Percentiles rank a stretch among this genome's conserved stretches.
These are phyloP conservation scores for Avena insularis DNA, from an alignment of 176 grass and related monocot genomes.

Conservation along the genomic window DNA sequence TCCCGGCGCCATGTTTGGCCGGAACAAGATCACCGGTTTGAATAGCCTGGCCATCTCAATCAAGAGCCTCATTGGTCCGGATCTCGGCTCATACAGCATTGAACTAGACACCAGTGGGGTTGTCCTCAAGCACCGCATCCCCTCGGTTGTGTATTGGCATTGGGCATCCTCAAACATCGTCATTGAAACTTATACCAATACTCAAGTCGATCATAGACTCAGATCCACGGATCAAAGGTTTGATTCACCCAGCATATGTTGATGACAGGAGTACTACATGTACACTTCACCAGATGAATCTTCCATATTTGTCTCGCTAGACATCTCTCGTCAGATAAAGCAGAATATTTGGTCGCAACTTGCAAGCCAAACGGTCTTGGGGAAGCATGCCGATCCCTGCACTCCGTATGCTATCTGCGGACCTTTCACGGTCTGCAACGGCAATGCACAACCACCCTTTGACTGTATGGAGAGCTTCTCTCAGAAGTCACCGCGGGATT, in stretches of 20 bases:
- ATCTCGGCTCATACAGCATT: conserved; percentile 44
- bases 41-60: neutral
- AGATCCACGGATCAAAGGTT: conserved; percentile 36
- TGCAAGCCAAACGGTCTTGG: conserved; percentile 37
- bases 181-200: conserved; percentile 43
- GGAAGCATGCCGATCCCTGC: conserved; percentile 38
- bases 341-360: conserved; percentile 38
- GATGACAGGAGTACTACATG: conserved; percentile 55
- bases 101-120: conserved; percentile 23
- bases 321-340: conserved; percentile 54
- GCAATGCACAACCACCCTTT: conserved; percentile 32
- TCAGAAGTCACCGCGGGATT: conserved; percentile 37
- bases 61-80: conserved; percentile 34
- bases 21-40: conserved; percentile 52
- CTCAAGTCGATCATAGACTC: neutral
- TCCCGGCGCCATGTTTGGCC: conserved; percentile 50
- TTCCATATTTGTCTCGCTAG: conserved; percentile 30
- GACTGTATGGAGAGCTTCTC: conserved; percentile 60
- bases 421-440: conserved; percentile 63
- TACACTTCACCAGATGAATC: conserved; percentile 51
- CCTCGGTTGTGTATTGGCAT: neutral
- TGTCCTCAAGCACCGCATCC: conserved; percentile 8
- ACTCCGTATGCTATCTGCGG: conserved; percentile 53
- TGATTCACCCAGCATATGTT: conserved; percentile 37
- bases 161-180: conserved; percentile 48